Percentiles rank a stretch among this genome's conserved stretches.
Conservation (phyloP, 176 grass and related monocot species). For the Rhynchospora pubera region DNA sequence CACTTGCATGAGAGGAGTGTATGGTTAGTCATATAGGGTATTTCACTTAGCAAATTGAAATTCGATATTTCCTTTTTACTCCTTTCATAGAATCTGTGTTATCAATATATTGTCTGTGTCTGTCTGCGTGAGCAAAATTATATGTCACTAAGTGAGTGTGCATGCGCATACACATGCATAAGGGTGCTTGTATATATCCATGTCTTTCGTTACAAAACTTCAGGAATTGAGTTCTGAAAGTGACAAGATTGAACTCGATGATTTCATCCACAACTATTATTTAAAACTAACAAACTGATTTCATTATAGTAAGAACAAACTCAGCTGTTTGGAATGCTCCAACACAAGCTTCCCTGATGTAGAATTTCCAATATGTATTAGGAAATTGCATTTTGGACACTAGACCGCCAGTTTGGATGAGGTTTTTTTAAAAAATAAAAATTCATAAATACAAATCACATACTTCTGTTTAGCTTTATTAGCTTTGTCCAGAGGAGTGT, state of each 20-base stretch:
- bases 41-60: neutral
- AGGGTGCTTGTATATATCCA: neutral
- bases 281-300: no score
- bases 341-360: neutral
- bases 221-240: neutral
- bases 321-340: neutral
- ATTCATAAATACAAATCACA: neutral
- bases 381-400: neutral
- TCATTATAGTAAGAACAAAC: neutral
- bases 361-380: neutral
- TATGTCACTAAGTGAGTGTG: neutral
- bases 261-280: neutral
- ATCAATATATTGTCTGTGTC: neutral
- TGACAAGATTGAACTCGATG: neutral
- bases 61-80: neutral
- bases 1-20: neutral
- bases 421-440: neutral
- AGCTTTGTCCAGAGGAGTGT: slow-evolving; percentile 79
- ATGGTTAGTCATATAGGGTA: neutral
- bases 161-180: neutral
- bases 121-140: neutral
- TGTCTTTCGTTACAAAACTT: neutral
- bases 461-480: slow-evolving; percentile 90
- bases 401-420: neutral
- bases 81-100: neutral